Evolutionary conservation across 177 flowering plant species (phyloP), one percentile per base, ranked within the genome.

Genomic region (Tripterygium wilfordii): DNA sequence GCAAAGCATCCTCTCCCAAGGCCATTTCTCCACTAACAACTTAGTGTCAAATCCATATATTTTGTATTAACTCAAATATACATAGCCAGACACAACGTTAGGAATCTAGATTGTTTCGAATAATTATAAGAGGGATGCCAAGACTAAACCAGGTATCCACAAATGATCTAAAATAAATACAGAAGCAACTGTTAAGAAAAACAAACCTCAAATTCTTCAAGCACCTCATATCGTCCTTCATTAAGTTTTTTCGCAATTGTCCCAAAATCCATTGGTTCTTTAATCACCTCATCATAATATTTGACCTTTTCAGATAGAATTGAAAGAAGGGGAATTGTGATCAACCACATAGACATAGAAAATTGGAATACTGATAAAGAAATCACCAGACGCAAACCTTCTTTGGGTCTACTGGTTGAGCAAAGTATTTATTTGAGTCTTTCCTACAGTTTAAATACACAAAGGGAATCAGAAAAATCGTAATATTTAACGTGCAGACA

Each of bases 211-310:
- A 87, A 87, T 49, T 78, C 72, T 49, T 76, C 69, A 31, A 87
- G 65, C 51, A 55, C 61, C 47, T 20, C 36, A 51, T 87, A 84
- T 79, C 78, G 48, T 48, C 83, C 89, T 61, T 82, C 83, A 39
- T 87, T 83, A 56, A 84, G 82, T 58, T 82, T 87, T 32, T 85
- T 87, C 61, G 83, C 78, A 78, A 82, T 78, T n/a, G 87, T 87
- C 33, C 80, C 82, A 57, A 87, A 87, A 67, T 87, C 92, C 96
- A 87, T 84, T 5, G 96, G 92, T 61, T 82, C 82, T 66, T 82
- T 57, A 37, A 87, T 77, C 54, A 84, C 67, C 24, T 73, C 76
- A 54, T 82, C 78, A 60, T 84, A 84, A 40, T 65, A 78, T 32
- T 66, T 83, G 38, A 82, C 96, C 92, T 83, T 60, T 25, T 29